phyloP scores from a whole-genome alignment of 2,329 filamentous ascomycete species.

The Cladophialophora bantiana region DNA sequence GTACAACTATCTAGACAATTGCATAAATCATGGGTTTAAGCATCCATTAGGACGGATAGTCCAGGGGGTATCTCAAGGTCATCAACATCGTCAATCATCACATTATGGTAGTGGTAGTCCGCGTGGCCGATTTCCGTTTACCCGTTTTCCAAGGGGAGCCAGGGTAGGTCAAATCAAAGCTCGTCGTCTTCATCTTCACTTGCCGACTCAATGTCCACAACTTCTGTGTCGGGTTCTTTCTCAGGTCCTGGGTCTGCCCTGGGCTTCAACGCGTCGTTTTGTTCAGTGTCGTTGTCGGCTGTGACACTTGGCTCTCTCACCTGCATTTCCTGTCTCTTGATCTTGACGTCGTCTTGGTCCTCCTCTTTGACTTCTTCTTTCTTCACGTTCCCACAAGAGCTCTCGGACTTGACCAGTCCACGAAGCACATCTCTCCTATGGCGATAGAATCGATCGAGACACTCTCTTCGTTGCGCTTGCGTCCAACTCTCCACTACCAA shows the following conservation, averaged over 20 bases:
- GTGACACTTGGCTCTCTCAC: not conserved
- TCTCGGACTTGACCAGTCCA: conserved; percentile 19
- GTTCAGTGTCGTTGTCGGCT: not conserved
- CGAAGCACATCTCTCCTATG: conserved; percentile 64
- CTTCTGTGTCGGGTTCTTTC: not conserved
- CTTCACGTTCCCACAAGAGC: not conserved
- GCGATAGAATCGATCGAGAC: conserved; percentile 80
- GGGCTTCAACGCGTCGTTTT: not conserved
- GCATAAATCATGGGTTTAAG: not conserved
- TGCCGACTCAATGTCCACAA: conserved; percentile 15
- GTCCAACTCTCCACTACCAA: conserved; percentile 90
- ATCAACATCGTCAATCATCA: conserved; percentile 4
- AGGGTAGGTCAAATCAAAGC: conserved; percentile 15
- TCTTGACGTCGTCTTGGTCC: conserved; percentile 10
- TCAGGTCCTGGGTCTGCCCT: not conserved
- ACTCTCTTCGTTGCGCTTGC: conserved; percentile 78
- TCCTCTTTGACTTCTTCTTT: conserved; percentile 18
- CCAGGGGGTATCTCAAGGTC: conserved; percentile 1
- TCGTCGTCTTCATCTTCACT: conserved; percentile 34
- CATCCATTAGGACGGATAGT: not conserved
- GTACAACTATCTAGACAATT: not conserved
- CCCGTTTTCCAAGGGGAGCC: not conserved
- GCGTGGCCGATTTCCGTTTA: not conserved
- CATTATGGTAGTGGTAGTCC: not conserved
- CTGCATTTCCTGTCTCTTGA: conserved; percentile 13